Evolutionary conservation across 371 early-diverging fungal species (phyloP).

Genomic region (Syncephalastrum sp.): DNA sequence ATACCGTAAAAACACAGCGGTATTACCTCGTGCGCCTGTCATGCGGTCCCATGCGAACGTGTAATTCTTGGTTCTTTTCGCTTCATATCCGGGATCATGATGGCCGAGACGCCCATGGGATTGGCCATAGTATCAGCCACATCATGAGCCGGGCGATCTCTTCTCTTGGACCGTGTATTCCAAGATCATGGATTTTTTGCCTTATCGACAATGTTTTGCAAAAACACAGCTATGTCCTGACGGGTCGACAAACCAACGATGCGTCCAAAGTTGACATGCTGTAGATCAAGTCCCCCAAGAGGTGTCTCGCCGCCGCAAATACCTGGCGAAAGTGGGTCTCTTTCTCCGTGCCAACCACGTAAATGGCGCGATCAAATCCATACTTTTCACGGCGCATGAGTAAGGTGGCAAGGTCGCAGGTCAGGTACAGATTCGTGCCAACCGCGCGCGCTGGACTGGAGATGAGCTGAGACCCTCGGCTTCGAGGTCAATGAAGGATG

Average conservation of each 20-base stretch:
- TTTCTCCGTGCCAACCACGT: conserved; percentile 94
- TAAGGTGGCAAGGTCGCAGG: conserved; percentile 94
- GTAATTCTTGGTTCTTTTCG: conserved; percentile 93
- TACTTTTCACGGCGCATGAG: conserved; percentile 78
- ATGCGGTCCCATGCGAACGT: conserved; percentile 94
- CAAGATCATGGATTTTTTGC: conserved; percentile 64
- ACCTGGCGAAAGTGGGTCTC: conserved; percentile 90
- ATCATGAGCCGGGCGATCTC: background rate
- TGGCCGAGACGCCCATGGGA: conserved; percentile 76
- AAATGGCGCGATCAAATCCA: conserved; percentile 83
- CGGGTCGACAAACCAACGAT: conserved; percentile 97
- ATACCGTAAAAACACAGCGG: conserved; percentile 98
- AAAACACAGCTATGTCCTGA: conserved; percentile 92
- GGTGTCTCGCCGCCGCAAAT: conserved; percentile 82
- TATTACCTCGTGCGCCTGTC: conserved; percentile 93
- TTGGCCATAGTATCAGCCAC: conserved; percentile 67
- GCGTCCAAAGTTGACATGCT: conserved; percentile 94
- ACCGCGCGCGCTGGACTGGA: conserved; percentile 78
- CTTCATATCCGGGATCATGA: conserved; percentile 94
- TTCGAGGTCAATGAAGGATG: conserved; percentile 73
- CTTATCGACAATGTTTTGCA: conserved; percentile 93
- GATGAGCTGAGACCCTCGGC: conserved; percentile 73
- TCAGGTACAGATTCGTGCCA: conserved; percentile 94
- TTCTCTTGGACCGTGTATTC: conserved; percentile 40
- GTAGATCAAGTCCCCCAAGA: conserved; percentile 44